Evolutionary conservation across 140 eudicot species (phyloP).

Genomic region (Stevia rebaudiana): DNA sequence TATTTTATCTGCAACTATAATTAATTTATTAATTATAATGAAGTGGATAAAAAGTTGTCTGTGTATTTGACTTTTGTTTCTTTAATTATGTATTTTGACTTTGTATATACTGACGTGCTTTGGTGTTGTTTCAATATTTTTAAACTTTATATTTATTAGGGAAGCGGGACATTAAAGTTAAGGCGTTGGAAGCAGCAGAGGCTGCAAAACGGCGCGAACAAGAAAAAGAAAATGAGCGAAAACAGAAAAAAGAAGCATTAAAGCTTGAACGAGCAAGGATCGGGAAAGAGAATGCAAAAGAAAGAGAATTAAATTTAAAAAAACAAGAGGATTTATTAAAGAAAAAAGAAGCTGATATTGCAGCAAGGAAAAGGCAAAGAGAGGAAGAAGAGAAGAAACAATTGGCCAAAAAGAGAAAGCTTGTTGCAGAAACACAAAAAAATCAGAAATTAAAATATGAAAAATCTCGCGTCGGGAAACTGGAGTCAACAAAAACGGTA

Average conservation of each 20-base stretch:
- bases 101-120: background rate
- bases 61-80: background rate
- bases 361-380: conserved; percentile 73
- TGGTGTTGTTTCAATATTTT: background rate
- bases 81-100: background rate
- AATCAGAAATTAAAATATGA: conserved; percentile 49
- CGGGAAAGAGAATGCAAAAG: conserved; percentile 65
- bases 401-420: conserved; percentile 56
- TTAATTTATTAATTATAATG: background rate
- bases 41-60: background rate
- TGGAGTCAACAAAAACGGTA: conserved; percentile 32
- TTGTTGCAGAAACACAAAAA: conserved; percentile 44
- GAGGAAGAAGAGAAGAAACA: conserved; percentile 71
- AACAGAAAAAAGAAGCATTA: conserved; percentile 75
- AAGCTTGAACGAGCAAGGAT: conserved; percentile 72
- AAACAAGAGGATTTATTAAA: conserved; percentile 60
- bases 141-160: conserved; percentile 50
- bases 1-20: background rate
- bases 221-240: conserved; percentile 67
- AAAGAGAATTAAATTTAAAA: conserved; percentile 57
- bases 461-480: conserved; percentile 38
- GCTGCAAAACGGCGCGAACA: conserved; percentile 84
- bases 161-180: conserved; percentile 84
- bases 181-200: conserved; percentile 88
- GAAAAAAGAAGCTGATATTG: conserved; percentile 74